These are phyloP conservation scores for Achaetomiella virescens DNA, from an alignment of 495 filamentous ascomycete species.

Conservation along the genomic window DNA sequence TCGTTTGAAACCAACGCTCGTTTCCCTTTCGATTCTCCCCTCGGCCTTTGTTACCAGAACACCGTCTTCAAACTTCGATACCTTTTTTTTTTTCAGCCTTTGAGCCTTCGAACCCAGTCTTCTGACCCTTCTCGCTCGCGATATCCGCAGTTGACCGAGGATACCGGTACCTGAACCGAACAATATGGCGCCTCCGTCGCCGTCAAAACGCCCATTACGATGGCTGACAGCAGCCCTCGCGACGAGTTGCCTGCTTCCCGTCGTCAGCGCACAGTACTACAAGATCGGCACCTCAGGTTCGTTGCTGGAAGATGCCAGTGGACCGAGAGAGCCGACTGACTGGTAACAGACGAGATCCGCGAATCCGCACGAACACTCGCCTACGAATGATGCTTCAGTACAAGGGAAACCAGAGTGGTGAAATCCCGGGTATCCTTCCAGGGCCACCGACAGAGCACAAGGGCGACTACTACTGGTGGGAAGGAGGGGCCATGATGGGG, in stretches of 20 bases:
- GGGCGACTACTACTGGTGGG: constrained; percentile 55
- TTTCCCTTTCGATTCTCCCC: background rate
- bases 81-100: background rate
- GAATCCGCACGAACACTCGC: constrained; percentile 55
- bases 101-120: background rate
- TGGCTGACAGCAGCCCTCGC: constrained; percentile 22
- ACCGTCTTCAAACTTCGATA: background rate
- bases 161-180: background rate
- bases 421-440: constrained; percentile 60
- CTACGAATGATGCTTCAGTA: constrained; percentile 61
- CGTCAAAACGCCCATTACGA: constrained; percentile 4
- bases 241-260: constrained; percentile 13
- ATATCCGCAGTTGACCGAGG: background rate
- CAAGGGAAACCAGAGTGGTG: constrained; percentile 53
- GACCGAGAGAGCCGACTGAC: constrained; percentile 5
- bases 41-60: background rate
- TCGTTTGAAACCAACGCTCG: constrained; percentile 12
- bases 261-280: constrained; percentile 20
- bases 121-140: background rate
- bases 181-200: constrained; percentile 6
- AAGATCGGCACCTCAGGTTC: constrained; percentile 23
- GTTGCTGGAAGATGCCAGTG: background rate
- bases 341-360: constrained; percentile 51
- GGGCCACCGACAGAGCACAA: constrained; percentile 41
- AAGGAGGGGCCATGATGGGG: constrained; percentile 46